phyloP scores from a whole-genome alignment of 345 rosid species.

The Capsella bursapastoris region DNA sequence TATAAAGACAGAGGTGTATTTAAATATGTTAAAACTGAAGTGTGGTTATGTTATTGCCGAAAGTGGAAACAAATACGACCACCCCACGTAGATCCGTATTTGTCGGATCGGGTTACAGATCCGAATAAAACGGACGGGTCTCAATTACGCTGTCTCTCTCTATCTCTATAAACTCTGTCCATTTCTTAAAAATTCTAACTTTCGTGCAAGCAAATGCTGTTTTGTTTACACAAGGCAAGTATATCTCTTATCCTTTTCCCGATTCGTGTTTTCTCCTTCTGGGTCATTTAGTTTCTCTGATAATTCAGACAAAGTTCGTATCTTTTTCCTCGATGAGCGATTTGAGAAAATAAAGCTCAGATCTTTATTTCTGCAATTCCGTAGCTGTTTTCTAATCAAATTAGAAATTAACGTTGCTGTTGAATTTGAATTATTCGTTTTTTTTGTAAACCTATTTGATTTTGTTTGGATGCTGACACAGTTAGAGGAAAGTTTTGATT shows the following conservation, averaged over 20 bases:
- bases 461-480: constrained; percentile 45
- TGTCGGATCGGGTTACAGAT: constrained; percentile 32
- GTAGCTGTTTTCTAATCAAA: not conserved
- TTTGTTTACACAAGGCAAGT: constrained; percentile 47
- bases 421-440: not conserved
- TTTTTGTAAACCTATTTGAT: not conserved
- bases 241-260: constrained; percentile 10
- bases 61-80: not conserved
- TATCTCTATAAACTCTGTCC: constrained; percentile 6
- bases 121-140: constrained; percentile 33
- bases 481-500: constrained; percentile 1
- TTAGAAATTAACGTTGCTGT: not conserved
- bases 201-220: constrained; percentile 44
- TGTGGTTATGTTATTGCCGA: not conserved
- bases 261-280: constrained; percentile 7
- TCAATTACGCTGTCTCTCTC: constrained; percentile 2
- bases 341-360: not conserved
- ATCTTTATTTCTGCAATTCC: constrained; percentile 1
- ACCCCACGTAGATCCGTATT: constrained; percentile 21
- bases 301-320: not conserved
- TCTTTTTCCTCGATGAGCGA: not conserved
- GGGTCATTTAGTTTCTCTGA: constrained; percentile 5
- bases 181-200: not conserved
- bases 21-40: not conserved
- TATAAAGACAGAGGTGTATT: too few relatives aligned